Base-by-base conservation (phyloP, 805 yeast genomes). In the Jamesozyma jinghongensis region DNA sequence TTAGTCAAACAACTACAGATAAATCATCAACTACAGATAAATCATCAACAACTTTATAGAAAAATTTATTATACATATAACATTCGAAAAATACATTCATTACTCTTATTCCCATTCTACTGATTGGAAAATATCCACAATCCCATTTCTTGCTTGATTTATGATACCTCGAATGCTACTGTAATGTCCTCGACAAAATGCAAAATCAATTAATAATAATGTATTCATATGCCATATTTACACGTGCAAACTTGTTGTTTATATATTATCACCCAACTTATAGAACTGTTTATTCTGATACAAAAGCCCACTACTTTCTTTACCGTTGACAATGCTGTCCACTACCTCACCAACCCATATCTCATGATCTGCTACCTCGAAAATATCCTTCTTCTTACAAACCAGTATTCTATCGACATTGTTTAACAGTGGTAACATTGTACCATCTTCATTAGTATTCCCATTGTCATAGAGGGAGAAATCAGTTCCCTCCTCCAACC, bases 301-400 rank as follows among this genome's bases (percentile, higher is more conserved):
- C 13, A 83, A 52, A 34, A 83, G 57, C 0, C 90, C 90, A 13
- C 88, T 88, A 2, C 74, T 63, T 5, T 29, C 40, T 6, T 30
- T 65, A 25, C 40, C 51, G 8, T 49, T 48, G 0, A 52, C 53
- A 11, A 73, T 47, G 3, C 82, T 73, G 32, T 81, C 81, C 29
- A 68, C 63, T 4, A 90, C 94, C 44, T 75, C 71, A 3, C 85
- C 95, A 4, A 87, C 76, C 92, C 96, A 85, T 3, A 90, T 77
- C 56, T 88, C 95, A 62, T 90, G 97, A 54, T 83, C 86, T 45
- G 83, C 87, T 1, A 86, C 80, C 10, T 58, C 57, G 38, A 82
- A 69, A 3, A 71, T 74, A 19, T 68, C 63, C 34, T 60, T 65
- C 40, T 73, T 74, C 40, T 72, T 67, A 56, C 92, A 84, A 16